These are phyloP conservation scores for Laburnicola sp. DNA, from an alignment of 2,329 filamentous ascomycete genomes.

Conservation along the genomic window DNA sequence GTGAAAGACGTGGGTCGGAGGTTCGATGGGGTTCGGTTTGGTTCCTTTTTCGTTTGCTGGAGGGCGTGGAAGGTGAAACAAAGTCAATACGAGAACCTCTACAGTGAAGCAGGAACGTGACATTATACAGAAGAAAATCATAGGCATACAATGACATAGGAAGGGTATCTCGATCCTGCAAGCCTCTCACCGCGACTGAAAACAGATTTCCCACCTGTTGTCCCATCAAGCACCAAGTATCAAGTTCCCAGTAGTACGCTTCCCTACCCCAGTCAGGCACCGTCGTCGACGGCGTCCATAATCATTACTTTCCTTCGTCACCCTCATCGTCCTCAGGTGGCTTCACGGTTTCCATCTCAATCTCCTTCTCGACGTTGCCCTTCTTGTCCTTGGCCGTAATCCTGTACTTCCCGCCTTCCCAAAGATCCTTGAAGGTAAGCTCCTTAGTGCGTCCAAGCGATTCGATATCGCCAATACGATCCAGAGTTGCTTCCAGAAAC, in stretches of 20 bases:
- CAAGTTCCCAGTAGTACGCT: too few species aligned
- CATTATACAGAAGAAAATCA: background rate
- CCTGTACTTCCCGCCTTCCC: conserved; percentile 75
- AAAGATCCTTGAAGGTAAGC: conserved; percentile 91
- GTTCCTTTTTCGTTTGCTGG: too few species aligned
- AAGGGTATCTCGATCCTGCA: conserved; percentile 9
- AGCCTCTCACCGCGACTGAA: background rate
- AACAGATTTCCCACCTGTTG: background rate
- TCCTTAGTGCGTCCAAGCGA: conserved; percentile 91
- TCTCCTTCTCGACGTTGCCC: conserved; percentile 31
- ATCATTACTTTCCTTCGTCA: conserved; percentile 17
- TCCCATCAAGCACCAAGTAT: too few species aligned
- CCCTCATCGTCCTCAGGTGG: conserved; percentile 32
- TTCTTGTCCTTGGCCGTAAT: conserved; percentile 36
- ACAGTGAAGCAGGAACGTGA: too few species aligned
- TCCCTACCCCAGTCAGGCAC: too few species aligned
- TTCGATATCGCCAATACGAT: conserved; percentile 90
- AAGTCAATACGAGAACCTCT: background rate
- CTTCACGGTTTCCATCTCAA: conserved; percentile 40
- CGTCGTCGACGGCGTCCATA: too few species aligned
- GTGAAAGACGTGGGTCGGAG: too few species aligned
- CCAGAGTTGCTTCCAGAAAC: conserved; percentile 77
- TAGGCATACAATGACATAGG: conserved; percentile 4
- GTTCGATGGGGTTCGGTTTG: too few species aligned
- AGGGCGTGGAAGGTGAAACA: background rate